Evolutionary conservation across 2,329 filamentous ascomycete species (phyloP).

Genomic region (Botryotinia globosa): DNA sequence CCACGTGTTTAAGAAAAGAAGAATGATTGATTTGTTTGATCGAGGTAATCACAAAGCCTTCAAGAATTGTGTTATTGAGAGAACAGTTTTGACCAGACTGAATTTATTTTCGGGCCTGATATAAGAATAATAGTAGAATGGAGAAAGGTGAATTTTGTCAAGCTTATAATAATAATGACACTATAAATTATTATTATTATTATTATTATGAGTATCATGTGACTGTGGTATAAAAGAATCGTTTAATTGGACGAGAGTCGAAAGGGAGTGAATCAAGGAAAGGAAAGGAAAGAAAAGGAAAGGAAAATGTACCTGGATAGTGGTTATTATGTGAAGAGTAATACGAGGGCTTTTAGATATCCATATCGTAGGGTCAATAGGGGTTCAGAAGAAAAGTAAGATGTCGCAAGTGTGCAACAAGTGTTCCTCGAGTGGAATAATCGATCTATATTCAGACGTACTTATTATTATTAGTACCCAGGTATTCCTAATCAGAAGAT

Average conservation of each 20-base stretch:
- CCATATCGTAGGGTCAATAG: not conserved
- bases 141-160: not conserved
- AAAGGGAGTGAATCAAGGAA: constrained; percentile 1
- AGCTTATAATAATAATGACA: not conserved
- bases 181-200: not conserved
- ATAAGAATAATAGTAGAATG: not conserved
- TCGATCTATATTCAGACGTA: constrained; percentile 7
- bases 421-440: not conserved
- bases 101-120: too few relatives aligned
- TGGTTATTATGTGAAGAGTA: not conserved
- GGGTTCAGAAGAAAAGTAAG: not conserved
- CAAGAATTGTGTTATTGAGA: not conserved
- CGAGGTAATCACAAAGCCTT: not conserved
- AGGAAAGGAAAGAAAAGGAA: not conserved
- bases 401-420: not conserved
- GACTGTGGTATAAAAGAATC: not conserved
- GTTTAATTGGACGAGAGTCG: not conserved
- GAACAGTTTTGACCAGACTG: not conserved
- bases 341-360: not conserved
- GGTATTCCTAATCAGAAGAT: not conserved
- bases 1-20: not conserved
- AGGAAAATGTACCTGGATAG: not conserved
- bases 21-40: not conserved
- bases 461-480: not conserved
- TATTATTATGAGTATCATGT: constrained; percentile 5